A percentile compares a stretch with the other conserved stretches of the same genome.
phyloP scores from a whole-genome alignment of 768 basidiomycete species.

The Xanthoconium stramineum region DNA sequence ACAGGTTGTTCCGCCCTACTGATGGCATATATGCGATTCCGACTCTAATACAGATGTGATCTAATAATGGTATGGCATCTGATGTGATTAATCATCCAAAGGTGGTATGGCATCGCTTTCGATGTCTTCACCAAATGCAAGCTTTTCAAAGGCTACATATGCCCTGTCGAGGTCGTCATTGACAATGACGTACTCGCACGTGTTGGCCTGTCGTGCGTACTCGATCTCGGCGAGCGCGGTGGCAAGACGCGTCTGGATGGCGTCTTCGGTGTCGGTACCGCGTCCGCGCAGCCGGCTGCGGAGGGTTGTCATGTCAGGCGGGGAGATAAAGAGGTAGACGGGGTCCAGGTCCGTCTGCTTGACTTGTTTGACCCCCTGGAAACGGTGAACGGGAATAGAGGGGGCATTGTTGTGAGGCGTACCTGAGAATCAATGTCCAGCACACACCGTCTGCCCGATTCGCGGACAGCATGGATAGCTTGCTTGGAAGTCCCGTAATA shows the following conservation, averaged over 20 bases:
- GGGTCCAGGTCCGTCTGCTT: conserved; percentile 80
- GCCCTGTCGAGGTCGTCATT: conserved; percentile 88
- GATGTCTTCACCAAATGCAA: conserved; percentile 68
- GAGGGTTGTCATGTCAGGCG: conserved; percentile 74
- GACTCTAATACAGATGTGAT: conserved; percentile 24
- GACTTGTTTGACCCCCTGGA: conserved; percentile 87
- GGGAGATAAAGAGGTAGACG: conserved; percentile 89
- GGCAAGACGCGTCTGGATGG: conserved; percentile 69
- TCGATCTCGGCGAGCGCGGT: conserved; percentile 79
- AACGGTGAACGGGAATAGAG: not conserved
- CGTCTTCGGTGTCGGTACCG: conserved; percentile 78
- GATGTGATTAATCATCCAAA: conserved; percentile 46
- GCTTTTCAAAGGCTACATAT: conserved; percentile 69
- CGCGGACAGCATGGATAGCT: conserved; percentile 66
- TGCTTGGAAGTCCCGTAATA: conserved; percentile 88
- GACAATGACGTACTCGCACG: conserved; percentile 81
- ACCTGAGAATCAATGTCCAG: conserved; percentile 96
- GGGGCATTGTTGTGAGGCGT: not conserved
- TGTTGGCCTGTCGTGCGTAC: conserved; percentile 72
- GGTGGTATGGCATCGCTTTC: conserved; percentile 64
- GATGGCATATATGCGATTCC: conserved; percentile 84
- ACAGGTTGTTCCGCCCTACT: conserved; percentile 83
- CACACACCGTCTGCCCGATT: conserved; percentile 77
- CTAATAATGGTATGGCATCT: conserved; percentile 1
- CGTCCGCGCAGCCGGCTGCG: conserved; percentile 68